These are phyloP conservation scores for Nelumbo lutea DNA, from an alignment of 164 flowering plant genomes.

Conservation along the genomic window DNA sequence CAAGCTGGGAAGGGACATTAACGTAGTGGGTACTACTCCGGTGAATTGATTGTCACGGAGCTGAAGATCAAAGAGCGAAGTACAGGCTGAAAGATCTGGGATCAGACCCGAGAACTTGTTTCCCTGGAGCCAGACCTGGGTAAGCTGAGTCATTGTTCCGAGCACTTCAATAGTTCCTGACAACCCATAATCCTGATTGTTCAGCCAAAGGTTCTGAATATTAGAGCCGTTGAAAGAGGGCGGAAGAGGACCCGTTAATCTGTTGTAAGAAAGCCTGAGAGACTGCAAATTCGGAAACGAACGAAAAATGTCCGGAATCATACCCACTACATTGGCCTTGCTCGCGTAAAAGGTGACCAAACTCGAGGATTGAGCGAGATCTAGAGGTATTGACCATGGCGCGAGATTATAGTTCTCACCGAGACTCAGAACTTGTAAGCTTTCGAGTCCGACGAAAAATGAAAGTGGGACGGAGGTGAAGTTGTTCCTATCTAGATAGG, in stretches of 20 bases:
- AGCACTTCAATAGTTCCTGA: slow-evolving; percentile 37
- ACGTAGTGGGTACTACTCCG: slow-evolving; percentile 37
- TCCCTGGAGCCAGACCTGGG: slow-evolving; percentile 48
- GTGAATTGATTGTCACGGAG: slow-evolving; percentile 50
- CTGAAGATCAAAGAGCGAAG: slow-evolving; percentile 36
- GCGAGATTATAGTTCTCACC: slow-evolving; percentile 20
- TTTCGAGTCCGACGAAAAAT: slow-evolving; percentile 23
- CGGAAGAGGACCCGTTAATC: slow-evolving; percentile 42
- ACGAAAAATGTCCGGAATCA: slow-evolving; percentile 36
- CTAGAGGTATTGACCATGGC: slow-evolving; percentile 35
- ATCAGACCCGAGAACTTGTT: slow-evolving; percentile 44
- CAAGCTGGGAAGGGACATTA: slow-evolving; percentile 26
- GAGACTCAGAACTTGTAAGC: slow-evolving; percentile 19
- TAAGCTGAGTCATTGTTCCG: slow-evolving; percentile 29
- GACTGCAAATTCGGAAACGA: slow-evolving; percentile 23
- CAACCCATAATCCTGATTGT: slow-evolving; percentile 35
- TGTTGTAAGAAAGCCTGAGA: slow-evolving; percentile 45
- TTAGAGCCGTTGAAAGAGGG: slow-evolving; percentile 22
- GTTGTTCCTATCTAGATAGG: slow-evolving; percentile 24
- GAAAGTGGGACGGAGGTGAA: slow-evolving; percentile 24
- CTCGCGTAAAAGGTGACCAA: slow-evolving; percentile 25
- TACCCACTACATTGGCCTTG: slow-evolving; percentile 26
- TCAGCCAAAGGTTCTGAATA: slow-evolving; percentile 35
- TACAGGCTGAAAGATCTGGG: slow-evolving; percentile 42
- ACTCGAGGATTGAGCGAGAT: slow-evolving; percentile 20